Conservation (phyloP, 2,329 filamentous ascomycete genomes). For the Xylariaceae sp. region DNA sequence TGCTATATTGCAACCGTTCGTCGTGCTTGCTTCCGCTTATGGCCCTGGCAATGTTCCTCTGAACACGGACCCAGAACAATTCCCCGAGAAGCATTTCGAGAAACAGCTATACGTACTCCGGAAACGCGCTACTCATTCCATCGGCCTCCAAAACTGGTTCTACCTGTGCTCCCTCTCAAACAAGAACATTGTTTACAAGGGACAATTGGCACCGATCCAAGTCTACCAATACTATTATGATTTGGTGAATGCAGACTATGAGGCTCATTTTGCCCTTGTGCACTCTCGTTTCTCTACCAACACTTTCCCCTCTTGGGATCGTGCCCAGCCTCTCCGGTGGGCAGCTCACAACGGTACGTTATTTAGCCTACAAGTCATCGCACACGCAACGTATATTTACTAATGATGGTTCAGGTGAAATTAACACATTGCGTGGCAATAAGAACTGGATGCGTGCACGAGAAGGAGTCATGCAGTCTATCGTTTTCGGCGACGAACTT, state of each 20-base stretch:
- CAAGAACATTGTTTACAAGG: constrained; percentile 99
- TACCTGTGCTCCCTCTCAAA: constrained; percentile 95
- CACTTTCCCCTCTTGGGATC: constrained; percentile 97
- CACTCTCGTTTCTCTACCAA: constrained; percentile 98
- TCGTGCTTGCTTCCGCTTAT: constrained; percentile 81
- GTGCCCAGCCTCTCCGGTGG: constrained; percentile 93
- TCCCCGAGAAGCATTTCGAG: constrained; percentile 83
- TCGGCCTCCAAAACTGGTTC: constrained; percentile 97
- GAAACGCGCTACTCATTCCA: constrained; percentile 90
- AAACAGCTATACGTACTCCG: constrained; percentile 88
- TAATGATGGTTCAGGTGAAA: constrained; percentile 55
- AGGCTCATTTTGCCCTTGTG: constrained; percentile 93
- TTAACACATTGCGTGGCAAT: constrained; percentile 94
- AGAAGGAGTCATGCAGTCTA: constrained; percentile 90
- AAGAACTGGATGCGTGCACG: constrained; percentile 99
- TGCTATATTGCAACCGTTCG: constrained; percentile 90
- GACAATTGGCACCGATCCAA: constrained; percentile 86
- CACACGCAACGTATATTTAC: constrained; percentile 3
- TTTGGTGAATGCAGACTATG: constrained; percentile 92
- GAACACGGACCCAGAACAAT: constrained; percentile 69
- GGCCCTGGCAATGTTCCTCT: constrained; percentile 74
- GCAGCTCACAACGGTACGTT: constrained; percentile 82
- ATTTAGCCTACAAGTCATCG: constrained; percentile 9
- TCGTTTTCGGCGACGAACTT: constrained; percentile 86
- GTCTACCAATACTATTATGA: constrained; percentile 99